phyloP scores from a whole-genome alignment of 2,329 filamentous ascomycete species.

The Aspergillus pseudoviridinutans region DNA sequence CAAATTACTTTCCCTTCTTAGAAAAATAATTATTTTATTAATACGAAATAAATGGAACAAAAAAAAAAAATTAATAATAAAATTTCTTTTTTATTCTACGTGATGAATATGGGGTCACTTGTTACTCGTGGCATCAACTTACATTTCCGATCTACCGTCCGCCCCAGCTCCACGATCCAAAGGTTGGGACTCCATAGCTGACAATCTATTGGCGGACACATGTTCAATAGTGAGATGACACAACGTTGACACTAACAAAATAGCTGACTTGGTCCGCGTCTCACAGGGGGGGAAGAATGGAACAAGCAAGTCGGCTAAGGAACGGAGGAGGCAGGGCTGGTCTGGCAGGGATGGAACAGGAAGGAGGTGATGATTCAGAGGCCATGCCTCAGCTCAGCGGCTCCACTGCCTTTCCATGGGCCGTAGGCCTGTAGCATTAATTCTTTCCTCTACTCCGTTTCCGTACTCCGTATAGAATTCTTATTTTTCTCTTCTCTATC shows the following conservation, averaged over 20 bases:
- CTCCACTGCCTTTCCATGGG: slow-evolving; percentile 7
- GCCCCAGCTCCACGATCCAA: slow-evolving; percentile 35
- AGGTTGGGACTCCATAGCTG: neutral
- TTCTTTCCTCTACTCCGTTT: slow-evolving; percentile 1
- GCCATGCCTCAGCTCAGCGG: slow-evolving; percentile 12
- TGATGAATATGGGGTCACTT: neutral
- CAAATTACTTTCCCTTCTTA: neutral
- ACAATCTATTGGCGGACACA: slow-evolving; percentile 13
- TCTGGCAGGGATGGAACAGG: slow-evolving; percentile 1
- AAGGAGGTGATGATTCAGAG: slow-evolving; percentile 16
- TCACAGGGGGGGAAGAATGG: slow-evolving; percentile 4
- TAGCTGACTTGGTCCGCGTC: slow-evolving; percentile 16
- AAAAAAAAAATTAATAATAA: too few relatives aligned
- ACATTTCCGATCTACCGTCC: slow-evolving; percentile 31
- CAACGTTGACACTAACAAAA: slow-evolving; percentile 37
- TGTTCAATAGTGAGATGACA: slow-evolving; percentile 35
- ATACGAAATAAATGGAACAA: neutral
- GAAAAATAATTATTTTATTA: neutral
- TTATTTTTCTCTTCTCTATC: neutral
- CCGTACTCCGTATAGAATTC: neutral
- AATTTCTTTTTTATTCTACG: neutral
- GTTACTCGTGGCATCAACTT: neutral
- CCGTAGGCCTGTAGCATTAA: too few relatives aligned
- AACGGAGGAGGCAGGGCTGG: slow-evolving; percentile 13
- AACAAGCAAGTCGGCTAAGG: slow-evolving; percentile 12